Conservation (phyloP, 176 grass and related monocot species). For the Areca catechu region DNA sequence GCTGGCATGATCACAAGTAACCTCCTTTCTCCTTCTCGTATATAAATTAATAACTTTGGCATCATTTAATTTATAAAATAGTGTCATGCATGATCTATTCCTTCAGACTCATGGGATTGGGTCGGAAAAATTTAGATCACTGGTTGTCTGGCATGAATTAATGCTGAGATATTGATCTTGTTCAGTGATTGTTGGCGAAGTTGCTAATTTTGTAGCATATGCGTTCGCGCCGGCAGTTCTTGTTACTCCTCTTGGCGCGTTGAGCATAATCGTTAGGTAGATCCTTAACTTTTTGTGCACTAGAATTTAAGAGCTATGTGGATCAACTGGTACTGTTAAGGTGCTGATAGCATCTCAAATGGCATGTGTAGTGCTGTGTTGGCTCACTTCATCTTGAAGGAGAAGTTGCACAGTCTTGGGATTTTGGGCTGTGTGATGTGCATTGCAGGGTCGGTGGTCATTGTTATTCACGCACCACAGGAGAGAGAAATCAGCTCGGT, state of each 20-base stretch:
- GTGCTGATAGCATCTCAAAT: neutral
- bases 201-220: constrained; percentile 91
- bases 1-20: constrained; percentile 94
- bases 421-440: constrained; percentile 86
- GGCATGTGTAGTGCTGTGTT: constrained; percentile 59
- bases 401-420: constrained; percentile 72
- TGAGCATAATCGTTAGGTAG: constrained; percentile 97
- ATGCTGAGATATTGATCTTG: neutral
- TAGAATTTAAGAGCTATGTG: neutral
- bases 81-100: too few species aligned
- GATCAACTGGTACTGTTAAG: too few species aligned
- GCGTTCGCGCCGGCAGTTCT: constrained; percentile 88
- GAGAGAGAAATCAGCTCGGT: constrained; percentile 83
- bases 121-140: too few species aligned
- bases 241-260: constrained; percentile 86
- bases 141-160: too few species aligned
- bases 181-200: constrained; percentile 86
- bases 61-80: too few species aligned
- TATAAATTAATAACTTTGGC: too few species aligned
- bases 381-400: constrained; percentile 91
- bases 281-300: neutral
- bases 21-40: constrained; percentile 1
- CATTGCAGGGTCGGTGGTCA: constrained; percentile 78
- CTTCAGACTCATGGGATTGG: too few species aligned
- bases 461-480: constrained; percentile 78